A percentile compares a stretch with the other conserved stretches of the same genome.
These are phyloP conservation scores for Microsporum audouinii DNA, from an alignment of 2,329 filamentous ascomycete genomes.

Conservation along the genomic window DNA sequence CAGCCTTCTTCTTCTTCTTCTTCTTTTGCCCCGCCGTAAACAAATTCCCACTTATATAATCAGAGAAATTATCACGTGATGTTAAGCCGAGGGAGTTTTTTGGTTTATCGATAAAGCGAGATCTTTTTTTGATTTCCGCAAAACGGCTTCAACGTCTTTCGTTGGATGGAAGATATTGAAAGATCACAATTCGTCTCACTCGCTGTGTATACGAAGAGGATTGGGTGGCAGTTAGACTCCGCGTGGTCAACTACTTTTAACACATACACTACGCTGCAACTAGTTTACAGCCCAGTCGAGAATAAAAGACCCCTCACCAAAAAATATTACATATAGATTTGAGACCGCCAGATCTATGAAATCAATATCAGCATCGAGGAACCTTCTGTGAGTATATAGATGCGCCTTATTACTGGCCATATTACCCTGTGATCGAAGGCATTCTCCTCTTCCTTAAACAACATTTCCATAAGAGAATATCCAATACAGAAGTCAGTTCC, in stretches of 20 bases:
- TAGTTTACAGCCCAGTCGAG: not conserved
- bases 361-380: not conserved
- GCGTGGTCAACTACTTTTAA: not conserved
- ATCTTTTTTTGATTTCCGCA: too few relatives aligned
- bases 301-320: not conserved
- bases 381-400: not conserved
- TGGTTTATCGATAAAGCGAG: too few relatives aligned
- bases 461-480: not conserved
- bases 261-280: not conserved
- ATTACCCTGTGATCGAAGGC: not conserved
- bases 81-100: too few relatives aligned
- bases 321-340: not conserved
- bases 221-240: not conserved
- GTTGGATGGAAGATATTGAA: not conserved
- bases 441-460: not conserved
- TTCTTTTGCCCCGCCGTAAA: not conserved
- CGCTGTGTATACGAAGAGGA: not conserved
- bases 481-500: not conserved
- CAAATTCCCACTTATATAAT: conserved; percentile 18
- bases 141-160: not conserved
- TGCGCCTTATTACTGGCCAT: not conserved
- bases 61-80: too few relatives aligned
- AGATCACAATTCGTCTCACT: not conserved
- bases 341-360: not conserved
- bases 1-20: not conserved